Percentiles rank a stretch among this genome's conserved stretches.
Evolutionary conservation across 768 basidiomycete genomes (phyloP).

Genomic region (Mrakia blollopis): DNA sequence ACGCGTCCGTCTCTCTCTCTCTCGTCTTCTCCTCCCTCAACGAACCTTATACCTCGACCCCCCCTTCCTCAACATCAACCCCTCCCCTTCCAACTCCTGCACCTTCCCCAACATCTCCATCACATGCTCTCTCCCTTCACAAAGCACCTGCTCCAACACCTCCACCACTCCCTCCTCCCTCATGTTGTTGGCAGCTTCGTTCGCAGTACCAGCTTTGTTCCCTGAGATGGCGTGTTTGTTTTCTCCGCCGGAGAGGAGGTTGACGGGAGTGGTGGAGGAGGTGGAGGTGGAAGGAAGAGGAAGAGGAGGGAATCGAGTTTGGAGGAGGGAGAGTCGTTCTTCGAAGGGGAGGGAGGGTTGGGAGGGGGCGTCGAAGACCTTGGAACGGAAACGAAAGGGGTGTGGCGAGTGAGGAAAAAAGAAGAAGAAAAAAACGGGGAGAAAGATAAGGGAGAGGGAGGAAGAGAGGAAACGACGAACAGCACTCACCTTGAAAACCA

Average conservation of each 20-base stretch:
- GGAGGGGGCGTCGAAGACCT: neutral
- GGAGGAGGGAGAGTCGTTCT: slow-evolving; percentile 7
- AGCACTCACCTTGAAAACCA: neutral
- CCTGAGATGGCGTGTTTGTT: neutral
- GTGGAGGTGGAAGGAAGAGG: no score
- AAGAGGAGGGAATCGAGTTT: neutral
- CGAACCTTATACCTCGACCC: neutral
- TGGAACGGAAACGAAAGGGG: neutral
- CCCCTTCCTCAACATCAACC: neutral
- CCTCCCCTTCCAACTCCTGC: neutral
- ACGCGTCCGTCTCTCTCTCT: no score
- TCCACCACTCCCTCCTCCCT: neutral
- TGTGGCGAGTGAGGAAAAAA: neutral
- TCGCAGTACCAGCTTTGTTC: neutral
- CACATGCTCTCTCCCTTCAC: neutral
- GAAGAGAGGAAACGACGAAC: neutral
- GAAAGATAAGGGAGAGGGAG: no score
- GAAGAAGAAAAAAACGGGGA: neutral
- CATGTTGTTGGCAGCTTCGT: neutral
- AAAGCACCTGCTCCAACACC: neutral
- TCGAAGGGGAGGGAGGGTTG: neutral
- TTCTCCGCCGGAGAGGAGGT: neutral
- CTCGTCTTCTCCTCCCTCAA: neutral
- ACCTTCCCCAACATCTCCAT: neutral
- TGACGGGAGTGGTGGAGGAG: no score